These are phyloP conservation scores for Fusarium dlaminii DNA, from an alignment of 2,329 filamentous ascomycete species.

Conservation along the genomic window DNA sequence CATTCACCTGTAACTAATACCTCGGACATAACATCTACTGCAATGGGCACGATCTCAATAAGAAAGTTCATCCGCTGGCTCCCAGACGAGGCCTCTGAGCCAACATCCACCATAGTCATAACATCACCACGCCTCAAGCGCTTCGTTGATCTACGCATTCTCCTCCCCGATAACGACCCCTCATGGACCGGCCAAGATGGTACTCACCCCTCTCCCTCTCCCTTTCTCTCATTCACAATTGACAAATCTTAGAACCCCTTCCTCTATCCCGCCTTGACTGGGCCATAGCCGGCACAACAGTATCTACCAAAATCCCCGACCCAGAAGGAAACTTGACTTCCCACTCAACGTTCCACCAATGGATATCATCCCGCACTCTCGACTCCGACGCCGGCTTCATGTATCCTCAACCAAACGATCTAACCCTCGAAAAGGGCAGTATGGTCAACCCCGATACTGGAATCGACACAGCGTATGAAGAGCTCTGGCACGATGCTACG, in stretches of 20 bases:
- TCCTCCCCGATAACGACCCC: constrained; percentile 43
- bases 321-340: constrained; percentile 40
- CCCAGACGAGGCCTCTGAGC: constrained; percentile 61
- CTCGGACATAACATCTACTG: accelerated
- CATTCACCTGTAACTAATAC: not conserved
- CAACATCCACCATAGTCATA: constrained; percentile 71
- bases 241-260: constrained; percentile 25
- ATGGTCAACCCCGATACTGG: constrained; percentile 69
- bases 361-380: constrained; percentile 64
- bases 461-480: constrained; percentile 66
- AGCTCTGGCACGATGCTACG: constrained; percentile 67
- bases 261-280: constrained; percentile 62
- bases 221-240: not conserved
- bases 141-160: constrained; percentile 71
- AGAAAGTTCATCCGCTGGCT: constrained; percentile 69
- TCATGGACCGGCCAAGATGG: constrained; percentile 35
- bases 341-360: constrained; percentile 64
- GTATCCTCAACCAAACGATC: constrained; percentile 53
- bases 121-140: constrained; percentile 62
- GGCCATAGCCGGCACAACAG: constrained; percentile 70
- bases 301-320: constrained; percentile 44
- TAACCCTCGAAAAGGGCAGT: constrained; percentile 64
- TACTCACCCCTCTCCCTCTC: not conserved
- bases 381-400: constrained; percentile 67
- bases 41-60: constrained; percentile 60